Conservation (phyloP, 345 rosid genomes). For the Alliaria petiolata region DNA sequence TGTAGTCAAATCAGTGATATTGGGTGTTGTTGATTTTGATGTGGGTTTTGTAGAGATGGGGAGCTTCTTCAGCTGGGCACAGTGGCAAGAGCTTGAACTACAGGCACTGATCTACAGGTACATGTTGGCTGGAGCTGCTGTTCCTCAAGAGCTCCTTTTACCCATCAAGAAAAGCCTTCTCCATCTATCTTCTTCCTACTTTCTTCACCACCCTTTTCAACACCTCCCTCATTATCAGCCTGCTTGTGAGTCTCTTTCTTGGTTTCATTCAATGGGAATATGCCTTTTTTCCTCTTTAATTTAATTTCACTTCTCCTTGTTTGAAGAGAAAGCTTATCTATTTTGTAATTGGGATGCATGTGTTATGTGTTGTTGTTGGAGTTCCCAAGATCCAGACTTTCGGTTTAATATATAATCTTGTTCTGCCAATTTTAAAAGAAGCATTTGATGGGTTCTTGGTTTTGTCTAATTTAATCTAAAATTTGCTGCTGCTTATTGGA, state of each 20-base stretch:
- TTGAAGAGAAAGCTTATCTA: background rate
- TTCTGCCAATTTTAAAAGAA: background rate
- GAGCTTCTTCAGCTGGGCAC: conserved; percentile 73
- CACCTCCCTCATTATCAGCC: conserved; percentile 61
- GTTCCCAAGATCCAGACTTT: conserved; percentile 30
- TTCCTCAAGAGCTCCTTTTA: conserved; percentile 86
- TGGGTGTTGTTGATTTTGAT: background rate
- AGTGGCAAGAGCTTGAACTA: conserved; percentile 92
- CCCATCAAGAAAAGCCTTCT: conserved; percentile 81
- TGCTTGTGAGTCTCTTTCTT: conserved; percentile 54
- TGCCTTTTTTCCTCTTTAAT: background rate
- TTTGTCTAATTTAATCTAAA: background rate
- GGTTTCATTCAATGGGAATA: background rate
- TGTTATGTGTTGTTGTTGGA: conserved; percentile 13
- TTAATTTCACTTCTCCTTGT: conserved; percentile 1
- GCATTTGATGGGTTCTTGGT: conserved; percentile 11
- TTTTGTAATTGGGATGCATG: conserved; percentile 3
- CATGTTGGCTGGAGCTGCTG: conserved; percentile 81
- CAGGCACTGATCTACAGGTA: conserved; percentile 94
- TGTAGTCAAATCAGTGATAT: background rate
- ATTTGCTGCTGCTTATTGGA: background rate
- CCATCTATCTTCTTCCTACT: conserved; percentile 57
- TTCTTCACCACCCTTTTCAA: conserved; percentile 56
- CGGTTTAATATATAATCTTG: background rate
- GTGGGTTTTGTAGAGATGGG: conserved; percentile 53